Evolutionary conservation across 1,284 basidiomycete genomes (phyloP), one percentile per base, ranked within the genome.

Genomic region (Ceratobasidium sp.): DNA sequence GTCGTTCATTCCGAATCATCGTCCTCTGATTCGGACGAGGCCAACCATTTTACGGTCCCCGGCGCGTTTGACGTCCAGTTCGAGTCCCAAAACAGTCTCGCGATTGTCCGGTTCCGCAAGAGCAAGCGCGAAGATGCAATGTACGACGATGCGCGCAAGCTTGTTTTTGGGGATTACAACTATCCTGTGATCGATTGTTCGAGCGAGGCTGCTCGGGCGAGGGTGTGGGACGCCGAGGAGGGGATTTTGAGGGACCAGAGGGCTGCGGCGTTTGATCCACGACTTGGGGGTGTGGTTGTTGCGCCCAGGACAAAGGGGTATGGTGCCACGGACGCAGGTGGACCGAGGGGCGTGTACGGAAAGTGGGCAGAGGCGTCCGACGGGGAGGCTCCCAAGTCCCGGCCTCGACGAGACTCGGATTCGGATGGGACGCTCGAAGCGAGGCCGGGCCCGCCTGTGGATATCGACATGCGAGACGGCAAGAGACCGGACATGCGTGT

Each of bases 101-200:
- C 18, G 86, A 86, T 1, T 27, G 62, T 75, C 50, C 73, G 50
- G 85, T 85, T 20, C 87, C 89, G 35, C 91, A 90, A 79, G 89
- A 83, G 86, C 81, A 82, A 14, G 75, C 73, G 86, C 78, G 91
- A 96, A 84, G 91, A 94, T 83, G 87, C 89, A 79, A 84, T 96
- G 60, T 97, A 92, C 81, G 86, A 85, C 23, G 88, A 93, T 69
- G 92, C 92, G 81, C 89, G 90, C 81, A 88, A 89, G 80, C 92
- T 95, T 75, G 86, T 96, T 30, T 96, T 97, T 81, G 98, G 97
- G 10, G 96, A 98, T 85, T 96, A 96, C 82, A 91, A 94, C 81
- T 98, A 97, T 83, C 95, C 95, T 0, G 92, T 91, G 80, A 92
- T 97, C 78, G 96, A 97, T 82, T 92, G 95, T 50, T 95, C 92